Evolutionary conservation across 139 green algal genomes (phyloP).

Genomic region (Eudorina sp.): DNA sequence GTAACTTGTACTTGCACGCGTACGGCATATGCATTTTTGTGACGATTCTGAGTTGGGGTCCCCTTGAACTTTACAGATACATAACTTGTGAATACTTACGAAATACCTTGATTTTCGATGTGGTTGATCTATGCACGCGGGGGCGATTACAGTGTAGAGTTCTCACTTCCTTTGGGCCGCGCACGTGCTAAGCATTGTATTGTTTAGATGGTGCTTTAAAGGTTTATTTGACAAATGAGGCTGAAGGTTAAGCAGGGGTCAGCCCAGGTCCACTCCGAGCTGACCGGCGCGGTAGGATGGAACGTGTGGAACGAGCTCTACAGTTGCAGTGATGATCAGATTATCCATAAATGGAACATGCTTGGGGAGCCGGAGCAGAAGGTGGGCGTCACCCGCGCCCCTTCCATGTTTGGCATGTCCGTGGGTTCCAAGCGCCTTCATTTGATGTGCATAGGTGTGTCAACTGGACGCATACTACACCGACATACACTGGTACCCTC

Average conservation of each 20-base stretch:
- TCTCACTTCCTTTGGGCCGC: too few relatives aligned
- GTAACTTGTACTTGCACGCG: too few relatives aligned
- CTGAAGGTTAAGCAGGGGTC: conserved; percentile 42
- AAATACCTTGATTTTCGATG: too few relatives aligned
- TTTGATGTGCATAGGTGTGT: conserved; percentile 64
- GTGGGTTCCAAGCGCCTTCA: conserved; percentile 33
- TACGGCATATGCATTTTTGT: too few relatives aligned
- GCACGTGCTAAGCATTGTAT: too few relatives aligned
- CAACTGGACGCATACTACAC: conserved; percentile 71
- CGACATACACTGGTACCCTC: conserved; percentile 78
- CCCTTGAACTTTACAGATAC: too few relatives aligned
- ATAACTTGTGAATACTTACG: too few relatives aligned
- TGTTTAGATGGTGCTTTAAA: background rate
- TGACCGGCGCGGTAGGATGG: conserved; percentile 71
- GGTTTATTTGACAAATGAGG: conserved; percentile 9
- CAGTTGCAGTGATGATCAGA: conserved; percentile 75
- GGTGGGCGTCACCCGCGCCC: conserved; percentile 46
- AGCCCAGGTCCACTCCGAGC: conserved; percentile 62
- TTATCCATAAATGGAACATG: conserved; percentile 71
- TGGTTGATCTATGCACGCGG: too few relatives aligned
- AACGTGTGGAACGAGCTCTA: conserved; percentile 67
- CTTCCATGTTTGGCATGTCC: conserved; percentile 29
- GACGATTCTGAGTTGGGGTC: too few relatives aligned
- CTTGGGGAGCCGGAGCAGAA: conserved; percentile 70
- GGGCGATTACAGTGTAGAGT: too few relatives aligned